Conservation (phyloP, 1,284 basidiomycete genomes). For the Thecaphora frezii region DNA sequence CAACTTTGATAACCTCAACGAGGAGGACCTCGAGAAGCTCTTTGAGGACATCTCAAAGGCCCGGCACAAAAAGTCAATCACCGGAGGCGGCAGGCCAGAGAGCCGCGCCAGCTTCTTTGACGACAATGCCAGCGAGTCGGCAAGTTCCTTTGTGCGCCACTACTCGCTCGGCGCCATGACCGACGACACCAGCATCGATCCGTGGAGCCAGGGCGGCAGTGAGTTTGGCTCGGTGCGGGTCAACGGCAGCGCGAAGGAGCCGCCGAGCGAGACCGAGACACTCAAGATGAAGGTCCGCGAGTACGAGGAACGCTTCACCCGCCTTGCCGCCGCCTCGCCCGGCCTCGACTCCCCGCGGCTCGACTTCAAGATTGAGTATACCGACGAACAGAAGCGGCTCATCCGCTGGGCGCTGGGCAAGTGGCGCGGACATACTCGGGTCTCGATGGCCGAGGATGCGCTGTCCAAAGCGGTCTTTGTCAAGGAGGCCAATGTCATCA, state of each 20-base stretch:
- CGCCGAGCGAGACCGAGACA: slow-evolving; percentile 30
- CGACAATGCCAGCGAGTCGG: slow-evolving; percentile 45
- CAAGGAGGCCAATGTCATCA: slow-evolving; percentile 81
- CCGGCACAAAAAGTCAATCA: slow-evolving; percentile 36
- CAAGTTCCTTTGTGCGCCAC: slow-evolving; percentile 36
- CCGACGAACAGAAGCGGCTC: slow-evolving; percentile 23
- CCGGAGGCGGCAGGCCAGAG: slow-evolving; percentile 47
- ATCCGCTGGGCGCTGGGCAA: slow-evolving; percentile 72
- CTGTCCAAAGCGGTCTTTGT: slow-evolving; percentile 81
- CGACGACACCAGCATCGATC: slow-evolving; percentile 52
- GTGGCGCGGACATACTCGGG: slow-evolving; percentile 68
- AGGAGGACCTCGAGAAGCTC: slow-evolving; percentile 53
- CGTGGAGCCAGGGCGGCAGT: slow-evolving; percentile 45
- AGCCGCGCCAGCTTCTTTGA: slow-evolving; percentile 50
- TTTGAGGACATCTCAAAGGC: slow-evolving; percentile 52
- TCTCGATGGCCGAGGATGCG: slow-evolving; percentile 81
- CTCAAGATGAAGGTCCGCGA: slow-evolving; percentile 46
- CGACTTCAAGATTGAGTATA: slow-evolving; percentile 27
- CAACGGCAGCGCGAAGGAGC: slow-evolving; percentile 16
- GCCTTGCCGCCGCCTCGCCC: slow-evolving; percentile 18
- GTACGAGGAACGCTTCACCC: slow-evolving; percentile 45
- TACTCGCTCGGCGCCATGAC: slow-evolving; percentile 50
- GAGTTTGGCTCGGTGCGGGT: slow-evolving; percentile 31
- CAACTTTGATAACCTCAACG: slow-evolving; percentile 51
- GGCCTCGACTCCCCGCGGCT: slow-evolving; percentile 11